Evolutionary conservation across 768 basidiomycete species (phyloP).

Genomic region (Trametes meyenii): DNA sequence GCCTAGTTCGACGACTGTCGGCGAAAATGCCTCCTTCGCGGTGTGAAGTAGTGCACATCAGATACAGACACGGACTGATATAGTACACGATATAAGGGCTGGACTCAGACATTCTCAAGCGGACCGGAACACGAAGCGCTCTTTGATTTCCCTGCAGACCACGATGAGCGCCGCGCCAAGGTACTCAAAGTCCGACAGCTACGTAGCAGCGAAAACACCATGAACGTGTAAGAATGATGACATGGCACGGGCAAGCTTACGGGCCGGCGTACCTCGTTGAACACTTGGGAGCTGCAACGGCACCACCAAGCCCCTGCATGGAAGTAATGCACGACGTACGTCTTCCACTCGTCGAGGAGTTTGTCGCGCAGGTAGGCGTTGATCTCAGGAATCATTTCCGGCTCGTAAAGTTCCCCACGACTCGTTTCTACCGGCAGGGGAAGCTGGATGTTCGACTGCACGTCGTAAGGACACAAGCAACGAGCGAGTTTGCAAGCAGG

Average conservation of each 20-base stretch:
- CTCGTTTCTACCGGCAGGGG: constrained; percentile 37
- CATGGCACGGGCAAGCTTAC: neutral
- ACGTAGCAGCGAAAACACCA: neutral
- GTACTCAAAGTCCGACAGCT: constrained; percentile 35
- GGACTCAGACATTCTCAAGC: too few species aligned
- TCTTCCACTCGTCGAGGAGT: constrained; percentile 35
- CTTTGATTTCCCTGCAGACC: constrained; percentile 29
- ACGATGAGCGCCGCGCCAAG: constrained; percentile 29
- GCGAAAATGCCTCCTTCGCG: too few species aligned
- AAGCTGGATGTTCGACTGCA: constrained; percentile 44
- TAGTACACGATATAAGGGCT: too few species aligned
- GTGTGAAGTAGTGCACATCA: too few species aligned
- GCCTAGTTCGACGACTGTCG: too few species aligned
- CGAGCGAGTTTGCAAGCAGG: too few species aligned
- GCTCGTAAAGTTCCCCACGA: constrained; percentile 18
- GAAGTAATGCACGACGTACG: constrained; percentile 32
- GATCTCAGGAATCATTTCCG: constrained; percentile 19
- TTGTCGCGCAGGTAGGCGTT: constrained; percentile 24
- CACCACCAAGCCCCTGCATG: constrained; percentile 41
- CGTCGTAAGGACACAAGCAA: neutral
- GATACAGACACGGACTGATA: too few species aligned
- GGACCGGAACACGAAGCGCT: constrained; percentile 20
- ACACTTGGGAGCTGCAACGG: constrained; percentile 40
- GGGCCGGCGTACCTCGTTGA: constrained; percentile 36
- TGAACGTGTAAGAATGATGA: neutral